These are phyloP conservation scores for Pseudocercospora fuligena DNA, from an alignment of 2,329 filamentous ascomycete species.

Conservation along the genomic window DNA sequence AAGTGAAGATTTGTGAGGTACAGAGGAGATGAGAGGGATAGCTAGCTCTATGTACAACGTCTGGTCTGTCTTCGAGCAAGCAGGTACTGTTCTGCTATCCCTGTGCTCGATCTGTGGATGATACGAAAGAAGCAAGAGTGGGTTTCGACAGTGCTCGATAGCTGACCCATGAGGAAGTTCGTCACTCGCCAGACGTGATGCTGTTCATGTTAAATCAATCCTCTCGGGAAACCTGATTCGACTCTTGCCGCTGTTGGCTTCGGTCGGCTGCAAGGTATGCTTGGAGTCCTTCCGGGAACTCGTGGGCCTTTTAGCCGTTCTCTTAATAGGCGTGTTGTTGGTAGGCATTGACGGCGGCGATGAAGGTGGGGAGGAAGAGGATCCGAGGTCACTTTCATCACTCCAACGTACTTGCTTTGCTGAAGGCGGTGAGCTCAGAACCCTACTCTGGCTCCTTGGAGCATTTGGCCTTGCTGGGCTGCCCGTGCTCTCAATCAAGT, in stretches of 20 bases:
- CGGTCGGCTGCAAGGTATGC: neutral
- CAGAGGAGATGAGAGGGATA: neutral
- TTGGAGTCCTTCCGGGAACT: neutral
- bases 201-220: neutral
- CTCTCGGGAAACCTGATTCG: neutral
- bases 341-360: neutral
- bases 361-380: neutral
- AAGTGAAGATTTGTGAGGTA: neutral
- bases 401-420: neutral
- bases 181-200: no score
- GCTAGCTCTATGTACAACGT: neutral
- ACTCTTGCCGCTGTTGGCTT: neutral
- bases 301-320: neutral
- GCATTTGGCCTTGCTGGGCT: neutral
- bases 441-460: neutral
- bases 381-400: neutral
- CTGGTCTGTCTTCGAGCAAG: neutral
- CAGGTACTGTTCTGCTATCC: neutral
- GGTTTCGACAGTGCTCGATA: no score
- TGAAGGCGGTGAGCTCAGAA: neutral
- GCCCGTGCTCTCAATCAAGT: neutral
- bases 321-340: neutral
- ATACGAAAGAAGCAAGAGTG: neutral
- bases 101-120: neutral
- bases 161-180: no score